Evolutionary conservation across 169 alveolate species (phyloP).

Genomic region (Plasmodium coatneyi): DNA sequence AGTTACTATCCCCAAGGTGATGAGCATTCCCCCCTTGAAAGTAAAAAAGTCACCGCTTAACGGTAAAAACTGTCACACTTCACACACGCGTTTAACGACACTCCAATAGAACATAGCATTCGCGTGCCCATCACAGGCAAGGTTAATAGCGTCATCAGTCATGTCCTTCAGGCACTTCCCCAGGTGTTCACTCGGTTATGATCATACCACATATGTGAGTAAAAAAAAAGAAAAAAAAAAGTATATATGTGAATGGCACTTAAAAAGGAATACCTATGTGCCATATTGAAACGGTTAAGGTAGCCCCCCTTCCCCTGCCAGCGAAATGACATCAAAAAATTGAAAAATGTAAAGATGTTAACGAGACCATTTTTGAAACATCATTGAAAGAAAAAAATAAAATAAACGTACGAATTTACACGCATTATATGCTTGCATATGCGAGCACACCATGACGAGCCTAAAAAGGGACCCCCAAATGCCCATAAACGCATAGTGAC

Average conservation of each 20-base stretch:
- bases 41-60: not conserved
- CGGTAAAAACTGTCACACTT: not conserved
- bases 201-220: not conserved
- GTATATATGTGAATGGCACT: not conserved
- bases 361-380: not conserved
- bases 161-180: not conserved
- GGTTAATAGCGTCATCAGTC: not conserved
- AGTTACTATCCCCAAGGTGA: not conserved
- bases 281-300: not conserved
- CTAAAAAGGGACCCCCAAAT: not conserved
- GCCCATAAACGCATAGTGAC: not conserved
- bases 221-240: not conserved
- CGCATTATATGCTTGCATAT: not conserved
- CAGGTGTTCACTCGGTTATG: not conserved
- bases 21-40: not conserved
- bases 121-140: not conserved
- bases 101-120: not conserved
- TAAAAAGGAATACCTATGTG: not conserved
- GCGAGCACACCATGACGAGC: not conserved
- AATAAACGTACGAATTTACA: not conserved
- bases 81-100: not conserved
- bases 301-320: not conserved
- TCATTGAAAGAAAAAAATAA: not conserved
- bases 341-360: not conserved
- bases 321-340: not conserved